Percentiles rank a stretch among this genome's conserved stretches.
These are phyloP conservation scores for Ambispora gerdemannii DNA, from an alignment of 192 early-diverging fungal genomes.

Conservation along the genomic window DNA sequence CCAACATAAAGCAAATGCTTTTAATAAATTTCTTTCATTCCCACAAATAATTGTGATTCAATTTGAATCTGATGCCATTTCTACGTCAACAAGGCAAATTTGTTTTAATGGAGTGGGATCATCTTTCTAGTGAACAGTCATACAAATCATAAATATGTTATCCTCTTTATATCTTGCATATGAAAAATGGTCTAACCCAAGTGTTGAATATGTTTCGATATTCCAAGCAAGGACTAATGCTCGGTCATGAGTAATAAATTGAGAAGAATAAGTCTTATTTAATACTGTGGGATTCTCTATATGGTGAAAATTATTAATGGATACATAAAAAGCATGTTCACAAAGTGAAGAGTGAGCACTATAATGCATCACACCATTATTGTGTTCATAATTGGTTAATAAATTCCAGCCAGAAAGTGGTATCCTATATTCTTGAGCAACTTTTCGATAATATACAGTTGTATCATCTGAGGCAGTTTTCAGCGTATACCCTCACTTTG, in stretches of 20 bases:
- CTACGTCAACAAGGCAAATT: slow-evolving; percentile 11
- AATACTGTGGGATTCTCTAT: neutral
- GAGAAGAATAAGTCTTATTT: neutral
- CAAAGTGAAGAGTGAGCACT: neutral
- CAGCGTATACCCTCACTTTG: neutral
- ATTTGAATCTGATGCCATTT: slow-evolving; percentile 13
- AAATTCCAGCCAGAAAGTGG: neutral
- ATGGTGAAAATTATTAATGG: neutral
- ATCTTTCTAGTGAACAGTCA: slow-evolving; percentile 16
- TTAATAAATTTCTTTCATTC: neutral
- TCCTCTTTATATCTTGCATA: slow-evolving; percentile 4
- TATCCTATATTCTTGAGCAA: slow-evolving; percentile 1
- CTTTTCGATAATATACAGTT: neutral
- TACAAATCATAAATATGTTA: slow-evolving; percentile 12
- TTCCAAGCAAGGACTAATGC: neutral
- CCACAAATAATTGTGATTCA: neutral
- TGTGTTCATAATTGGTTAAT: slow-evolving; percentile 12
- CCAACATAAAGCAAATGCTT: neutral
- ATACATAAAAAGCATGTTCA: neutral
- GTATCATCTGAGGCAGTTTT: slow-evolving; percentile 3
- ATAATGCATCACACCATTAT: neutral
- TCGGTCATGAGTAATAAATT: neutral
- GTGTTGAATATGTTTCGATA: neutral
- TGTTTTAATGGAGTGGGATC: no score
- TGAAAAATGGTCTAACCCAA: slow-evolving; percentile 3